These are phyloP conservation scores for Ambispora gerdemannii DNA, from an alignment of 192 early-diverging fungal species.

Conservation along the genomic window DNA sequence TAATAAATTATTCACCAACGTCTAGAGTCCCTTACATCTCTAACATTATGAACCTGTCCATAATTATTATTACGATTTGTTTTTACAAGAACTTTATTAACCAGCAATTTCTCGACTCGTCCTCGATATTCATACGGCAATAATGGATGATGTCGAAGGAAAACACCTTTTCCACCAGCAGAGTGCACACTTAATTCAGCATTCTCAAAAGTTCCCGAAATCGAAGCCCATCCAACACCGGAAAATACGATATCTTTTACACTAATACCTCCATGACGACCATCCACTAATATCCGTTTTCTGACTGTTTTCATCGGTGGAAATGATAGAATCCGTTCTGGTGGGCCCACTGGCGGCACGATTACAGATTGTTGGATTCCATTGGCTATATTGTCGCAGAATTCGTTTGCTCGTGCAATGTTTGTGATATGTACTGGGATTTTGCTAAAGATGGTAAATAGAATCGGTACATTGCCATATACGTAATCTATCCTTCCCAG, in stretches of 20 bases:
- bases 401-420: conserved; percentile 44
- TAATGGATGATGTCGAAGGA: conserved; percentile 51
- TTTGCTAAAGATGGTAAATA: conserved; percentile 53
- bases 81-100: neutral
- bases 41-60: neutral
- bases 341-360: conserved; percentile 44
- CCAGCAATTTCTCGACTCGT: neutral
- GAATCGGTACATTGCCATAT: conserved; percentile 42
- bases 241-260: conserved; percentile 55
- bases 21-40: too few relatives aligned
- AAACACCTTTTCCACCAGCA: conserved; percentile 49
- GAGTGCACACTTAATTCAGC: conserved; percentile 52
- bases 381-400: conserved; percentile 37
- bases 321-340: conserved; percentile 29
- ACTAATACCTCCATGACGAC: conserved; percentile 33
- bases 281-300: conserved; percentile 41
- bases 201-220: conserved; percentile 49
- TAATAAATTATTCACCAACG: too few relatives aligned
- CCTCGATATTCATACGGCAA: conserved; percentile 63
- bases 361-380: conserved; percentile 37
- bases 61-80: neutral
- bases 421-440: conserved; percentile 58
- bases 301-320: conserved; percentile 42
- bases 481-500: conserved; percentile 59
- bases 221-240: conserved; percentile 62